Conservation (phyloP, 2,329 filamentous ascomycete genomes). For the Fusarium gaditjirri region DNA sequence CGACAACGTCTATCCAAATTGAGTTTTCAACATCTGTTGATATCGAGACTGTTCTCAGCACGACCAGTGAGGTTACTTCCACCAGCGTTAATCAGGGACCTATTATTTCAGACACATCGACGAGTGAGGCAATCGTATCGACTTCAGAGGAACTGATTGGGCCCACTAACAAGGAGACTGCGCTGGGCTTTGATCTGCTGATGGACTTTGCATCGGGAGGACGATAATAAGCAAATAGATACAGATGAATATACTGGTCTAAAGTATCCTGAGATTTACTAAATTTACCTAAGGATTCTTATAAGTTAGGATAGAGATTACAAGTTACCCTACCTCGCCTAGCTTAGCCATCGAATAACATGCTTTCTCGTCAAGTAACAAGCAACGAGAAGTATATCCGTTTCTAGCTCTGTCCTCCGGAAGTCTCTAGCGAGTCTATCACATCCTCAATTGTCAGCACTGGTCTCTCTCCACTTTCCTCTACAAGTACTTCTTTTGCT, state of each 20-base stretch:
- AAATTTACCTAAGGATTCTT: no score
- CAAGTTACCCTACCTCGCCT: no score
- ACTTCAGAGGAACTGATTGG: neutral
- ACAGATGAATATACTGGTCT: no score
- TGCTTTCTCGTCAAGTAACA: no score
- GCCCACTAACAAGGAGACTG: no score
- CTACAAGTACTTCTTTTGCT: neutral
- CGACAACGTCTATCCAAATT: neutral
- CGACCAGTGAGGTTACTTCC: neutral
- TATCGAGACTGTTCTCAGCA: neutral
- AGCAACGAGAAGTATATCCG: neutral
- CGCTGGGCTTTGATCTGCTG: no score
- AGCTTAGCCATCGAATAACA: no score
- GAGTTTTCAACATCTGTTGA: neutral
- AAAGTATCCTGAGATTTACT: no score
- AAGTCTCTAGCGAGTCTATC: neutral
- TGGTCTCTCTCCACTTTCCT: fast-evolving
- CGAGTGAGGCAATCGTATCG: fast-evolving
- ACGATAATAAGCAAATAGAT: no score
- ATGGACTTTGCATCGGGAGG: no score
- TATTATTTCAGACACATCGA: neutral
- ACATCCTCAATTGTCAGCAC: neutral
- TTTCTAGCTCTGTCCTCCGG: no score
- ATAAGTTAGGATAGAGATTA: no score
- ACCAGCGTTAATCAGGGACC: neutral